Percentiles rank a stretch among this genome's conserved stretches.
These are phyloP conservation scores for Tilletia setariae DNA, from an alignment of 1,284 basidiomycete genomes.

Conservation along the genomic window DNA sequence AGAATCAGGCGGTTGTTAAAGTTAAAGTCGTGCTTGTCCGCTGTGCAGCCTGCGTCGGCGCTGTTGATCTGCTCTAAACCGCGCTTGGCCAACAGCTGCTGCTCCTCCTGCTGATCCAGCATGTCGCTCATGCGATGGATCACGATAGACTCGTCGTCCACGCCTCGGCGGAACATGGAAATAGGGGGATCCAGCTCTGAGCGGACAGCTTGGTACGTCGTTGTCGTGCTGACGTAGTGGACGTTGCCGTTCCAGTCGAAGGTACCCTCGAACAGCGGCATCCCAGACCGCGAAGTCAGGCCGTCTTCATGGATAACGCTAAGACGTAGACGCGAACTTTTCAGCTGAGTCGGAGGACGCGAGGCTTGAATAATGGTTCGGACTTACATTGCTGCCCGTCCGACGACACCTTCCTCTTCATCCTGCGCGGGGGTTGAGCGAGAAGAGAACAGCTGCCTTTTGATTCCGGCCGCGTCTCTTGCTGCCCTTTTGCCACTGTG, in stretches of 20 bases:
- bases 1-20: conserved; percentile 34
- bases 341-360: too few relatives aligned
- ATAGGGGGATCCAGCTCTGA: background rate
- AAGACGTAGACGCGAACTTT: too few relatives aligned
- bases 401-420: conserved; percentile 33
- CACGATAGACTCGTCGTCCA: conserved; percentile 26
- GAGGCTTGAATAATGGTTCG: too few relatives aligned
- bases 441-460: conserved; percentile 27
- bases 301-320: conserved; percentile 41
- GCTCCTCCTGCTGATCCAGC: conserved; percentile 17
- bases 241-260: conserved; percentile 45
- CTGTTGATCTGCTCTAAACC: background rate
- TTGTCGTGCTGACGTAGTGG: conserved; percentile 34
- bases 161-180: conserved; percentile 16
- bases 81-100: background rate
- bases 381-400: conserved; percentile 38
- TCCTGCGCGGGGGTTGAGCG: conserved; percentile 16
- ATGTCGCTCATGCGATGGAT: conserved; percentile 44
- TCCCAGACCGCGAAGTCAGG: background rate
- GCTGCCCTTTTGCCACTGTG: conserved; percentile 30
- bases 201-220: conserved; percentile 23
- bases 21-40: conserved; percentile 38
- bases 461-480: conserved; percentile 36
- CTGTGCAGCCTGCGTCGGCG: conserved; percentile 24
- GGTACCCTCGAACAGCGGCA: conserved; percentile 37